Evolutionary conservation across 2,329 filamentous ascomycete genomes (phyloP), one percentile per base, ranked within the genome.

Genomic region (Fusarium nematophilum): DNA sequence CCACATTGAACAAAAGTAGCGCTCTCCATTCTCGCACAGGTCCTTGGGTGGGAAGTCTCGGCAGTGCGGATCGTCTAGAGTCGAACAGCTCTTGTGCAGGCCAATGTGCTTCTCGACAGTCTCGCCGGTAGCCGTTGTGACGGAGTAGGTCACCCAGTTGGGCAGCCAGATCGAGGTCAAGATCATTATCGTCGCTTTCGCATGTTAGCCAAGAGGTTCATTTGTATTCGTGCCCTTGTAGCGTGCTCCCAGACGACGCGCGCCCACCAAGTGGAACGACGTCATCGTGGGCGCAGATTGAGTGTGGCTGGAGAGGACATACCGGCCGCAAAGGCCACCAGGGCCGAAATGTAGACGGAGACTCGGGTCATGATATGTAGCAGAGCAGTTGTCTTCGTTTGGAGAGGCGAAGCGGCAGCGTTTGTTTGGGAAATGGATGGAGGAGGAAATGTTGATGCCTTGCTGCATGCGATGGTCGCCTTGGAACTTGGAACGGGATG

Each of bases 1-100:
- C 94, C 94, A 99, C 83, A 96, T 90, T 68, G 88, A 90, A 81
- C 95, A 98, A 78, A 98, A 97, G 70, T 88, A 86, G 45, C 86
- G 83, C 66, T 89, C 85, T 21, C 68, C 73, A 29, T 69, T 66
- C 18, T 72, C 67, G 53, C 76, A 79, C 18, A 76, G 54, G 26
- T 74, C 68, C 15, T 66, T 65, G 15, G 66, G 65, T 13, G 74
- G 75, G 42, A 74, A 77, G 11, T 64, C 59, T 48, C 81, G 80
- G 74, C 90, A 93, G 39, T 78, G 75, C n/a, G 79, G 76, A 43
- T 86, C 81, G 37, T 84, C 84, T 53, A 91, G 79, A 53, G 86
- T 90, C 48, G 89, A 90, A 78, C 94, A 99, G 72, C 87, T 88
- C 66, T 84, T 85, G 76, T 97, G 91, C 38, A 99, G 86, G 55